Percentiles rank a stretch among this genome's conserved stretches.
These are phyloP conservation scores for Raddia distichophylla DNA, from an alignment of 176 grass and related monocot genomes.

Conservation along the genomic window DNA sequence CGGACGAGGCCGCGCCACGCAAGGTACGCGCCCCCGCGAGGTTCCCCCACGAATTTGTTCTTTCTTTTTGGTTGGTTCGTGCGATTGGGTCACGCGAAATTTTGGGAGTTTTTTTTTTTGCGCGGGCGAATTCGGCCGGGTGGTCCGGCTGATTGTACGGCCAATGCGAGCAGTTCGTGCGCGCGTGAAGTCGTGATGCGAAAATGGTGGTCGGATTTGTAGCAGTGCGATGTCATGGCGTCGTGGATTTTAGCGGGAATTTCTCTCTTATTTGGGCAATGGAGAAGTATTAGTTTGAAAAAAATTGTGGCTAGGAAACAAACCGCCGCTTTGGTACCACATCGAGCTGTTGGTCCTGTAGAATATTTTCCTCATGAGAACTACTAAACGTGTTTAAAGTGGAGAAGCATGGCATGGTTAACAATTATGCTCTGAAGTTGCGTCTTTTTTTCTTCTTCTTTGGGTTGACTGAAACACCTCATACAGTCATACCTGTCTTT, in stretches of 20 bases:
- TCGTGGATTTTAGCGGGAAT: neutral
- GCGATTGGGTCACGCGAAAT: neutral
- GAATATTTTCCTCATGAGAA: neutral
- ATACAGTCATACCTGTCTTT: neutral
- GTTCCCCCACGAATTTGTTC: neutral
- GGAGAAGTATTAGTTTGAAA: neutral
- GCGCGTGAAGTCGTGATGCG: neutral
- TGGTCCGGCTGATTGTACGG: neutral
- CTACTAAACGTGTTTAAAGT: neutral
- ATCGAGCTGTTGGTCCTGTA: neutral
- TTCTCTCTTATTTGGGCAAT: slow-evolving; percentile 14
- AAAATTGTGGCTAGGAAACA: neutral
- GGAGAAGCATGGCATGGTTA: neutral
- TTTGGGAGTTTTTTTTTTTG: neutral
- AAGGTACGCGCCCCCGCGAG: slow-evolving; percentile 26
- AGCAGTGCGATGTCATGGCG: neutral
- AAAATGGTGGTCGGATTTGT: neutral
- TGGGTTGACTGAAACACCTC: neutral
- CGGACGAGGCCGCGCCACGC: slow-evolving; percentile 13
- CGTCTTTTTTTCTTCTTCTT: neutral
- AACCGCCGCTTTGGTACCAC: neutral
- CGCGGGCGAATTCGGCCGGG: neutral
- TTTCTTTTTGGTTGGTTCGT: neutral
- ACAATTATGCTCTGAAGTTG: neutral
- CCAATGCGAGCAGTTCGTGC: neutral